phyloP scores from a whole-genome alignment of 2,329 filamentous ascomycete species.

The Venturia effusa region DNA sequence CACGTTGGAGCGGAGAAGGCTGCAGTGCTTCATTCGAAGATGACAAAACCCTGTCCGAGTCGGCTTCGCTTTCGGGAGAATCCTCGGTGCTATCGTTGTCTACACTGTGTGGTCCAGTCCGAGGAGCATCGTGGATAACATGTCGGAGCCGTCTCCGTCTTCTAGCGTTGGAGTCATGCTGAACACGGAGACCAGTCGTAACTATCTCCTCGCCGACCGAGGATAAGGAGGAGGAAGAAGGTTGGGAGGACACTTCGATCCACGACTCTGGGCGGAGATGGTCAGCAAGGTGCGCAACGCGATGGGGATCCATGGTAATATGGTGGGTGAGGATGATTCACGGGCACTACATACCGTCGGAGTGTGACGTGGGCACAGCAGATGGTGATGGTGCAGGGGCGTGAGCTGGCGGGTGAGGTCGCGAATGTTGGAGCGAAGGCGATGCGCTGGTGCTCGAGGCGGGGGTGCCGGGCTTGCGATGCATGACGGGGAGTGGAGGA shows the following conservation, averaged over 20 bases:
- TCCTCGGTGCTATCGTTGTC: conserved; percentile 63
- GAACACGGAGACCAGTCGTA: conserved; percentile 73
- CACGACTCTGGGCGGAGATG: conserved; percentile 64
- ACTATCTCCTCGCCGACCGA: conserved; percentile 80
- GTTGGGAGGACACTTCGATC: conserved; percentile 87
- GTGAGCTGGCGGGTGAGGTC: neutral
- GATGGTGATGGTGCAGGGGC: neutral
- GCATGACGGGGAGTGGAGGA: neutral
- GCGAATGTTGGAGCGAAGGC: neutral
- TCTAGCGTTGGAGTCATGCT: conserved; percentile 49
- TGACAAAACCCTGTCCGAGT: conserved; percentile 62
- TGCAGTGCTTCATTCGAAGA: conserved; percentile 46
- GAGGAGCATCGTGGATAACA: conserved; percentile 16
- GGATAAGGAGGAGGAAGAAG: conserved; percentile 86
- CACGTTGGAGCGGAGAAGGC: conserved; percentile 24
- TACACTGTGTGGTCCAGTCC: conserved; percentile 32
- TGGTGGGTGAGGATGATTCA: neutral
- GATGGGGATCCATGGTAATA: conserved; percentile 5
- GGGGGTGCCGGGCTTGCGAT: neutral
- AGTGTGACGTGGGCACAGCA: neutral
- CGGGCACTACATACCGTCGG: neutral
- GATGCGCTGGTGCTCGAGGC: neutral
- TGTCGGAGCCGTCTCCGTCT: conserved; percentile 44
- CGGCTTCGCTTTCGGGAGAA: conserved; percentile 86
- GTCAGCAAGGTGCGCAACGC: conserved; percentile 10